Base-by-base conservation (phyloP, 345 rosid species). In the Carallia brachiata region DNA sequence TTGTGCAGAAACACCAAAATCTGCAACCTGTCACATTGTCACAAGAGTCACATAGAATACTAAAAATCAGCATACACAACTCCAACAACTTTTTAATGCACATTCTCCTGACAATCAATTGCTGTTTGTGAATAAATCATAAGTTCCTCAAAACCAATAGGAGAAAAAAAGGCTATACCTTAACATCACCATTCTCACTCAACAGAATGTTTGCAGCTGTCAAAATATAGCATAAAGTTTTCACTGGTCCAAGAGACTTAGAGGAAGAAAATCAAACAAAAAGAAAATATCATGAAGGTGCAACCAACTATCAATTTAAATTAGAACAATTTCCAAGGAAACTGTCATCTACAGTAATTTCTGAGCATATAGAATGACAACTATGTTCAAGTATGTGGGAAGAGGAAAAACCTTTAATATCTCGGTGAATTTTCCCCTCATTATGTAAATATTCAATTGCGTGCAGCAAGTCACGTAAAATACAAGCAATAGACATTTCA, bases 1-100 rank as follows among this genome's bases (percentile, higher is more conserved):
- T 78, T 96, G 99, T 16, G 98, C 98, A 78, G 99, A 96, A 71
- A 96, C 99, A 44, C 99, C 99, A 88, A 96, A 96, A 83, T 92
- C 99, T 30, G 99, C 99, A 77, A 96, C 99, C 99, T 96, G 89
- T 76, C 56, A 74, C 64, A 73, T 73, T 47, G 67, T 58, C 54
- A 66, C 58, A 61, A 76, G 68, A 58, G 69, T 53, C 78, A 67
- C 53, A 73, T 69, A 9, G 39, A 72, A 56, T 52, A 63, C 64
- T 76, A 77, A 77, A 32, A 75, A 54, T 37, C 30, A 71, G 55
- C 40, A 19, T 62, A 62, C 55, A 23, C 56, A 71, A 71, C 44
- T 59, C 28, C 36, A 63, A 9, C 12, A 63, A 27, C 12, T 27
- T 56, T 56, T 53, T 12, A 3, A 34, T 47, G n/a, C 63, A 47